phyloP scores from a whole-genome alignment of 2,329 filamentous ascomycete genomes.

The Pyrenophora seminiperda region DNA sequence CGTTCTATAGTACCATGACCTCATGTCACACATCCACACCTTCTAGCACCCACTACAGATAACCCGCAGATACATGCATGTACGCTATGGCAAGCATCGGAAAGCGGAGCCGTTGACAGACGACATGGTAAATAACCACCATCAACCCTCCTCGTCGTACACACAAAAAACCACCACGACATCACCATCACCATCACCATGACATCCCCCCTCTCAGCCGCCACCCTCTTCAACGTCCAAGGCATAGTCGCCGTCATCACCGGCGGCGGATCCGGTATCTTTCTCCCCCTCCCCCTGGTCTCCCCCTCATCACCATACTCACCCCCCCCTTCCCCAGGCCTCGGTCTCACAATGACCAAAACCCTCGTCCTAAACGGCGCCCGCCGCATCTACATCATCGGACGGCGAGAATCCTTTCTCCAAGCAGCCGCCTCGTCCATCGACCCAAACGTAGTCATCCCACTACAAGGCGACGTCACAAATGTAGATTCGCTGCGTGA shows the following conservation, averaged over 20 bases:
- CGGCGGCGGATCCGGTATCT: slow-evolving; percentile 27
- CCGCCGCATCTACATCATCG: slow-evolving; percentile 26
- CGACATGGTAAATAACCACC: background rate
- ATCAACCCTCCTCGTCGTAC: background rate
- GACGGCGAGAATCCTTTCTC: slow-evolving; percentile 21
- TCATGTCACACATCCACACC: too few relatives aligned
- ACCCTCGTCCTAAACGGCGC: slow-evolving; percentile 29
- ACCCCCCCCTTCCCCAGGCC: slow-evolving; percentile 12
- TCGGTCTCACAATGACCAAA: slow-evolving; percentile 26
- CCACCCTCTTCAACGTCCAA: slow-evolving; percentile 25
- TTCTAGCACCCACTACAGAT: too few relatives aligned
- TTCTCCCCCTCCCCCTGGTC: too few relatives aligned
- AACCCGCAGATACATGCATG: too few relatives aligned
- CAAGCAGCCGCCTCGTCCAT: slow-evolving; percentile 17
- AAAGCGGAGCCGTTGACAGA: slow-evolving; percentile 10
- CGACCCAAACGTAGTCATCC: slow-evolving; percentile 21
- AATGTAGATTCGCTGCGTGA: slow-evolving; percentile 17
- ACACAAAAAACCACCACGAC: too few relatives aligned
- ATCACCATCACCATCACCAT: background rate
- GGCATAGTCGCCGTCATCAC: slow-evolving; percentile 30
- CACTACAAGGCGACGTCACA: slow-evolving; percentile 29
- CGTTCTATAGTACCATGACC: too few relatives aligned
- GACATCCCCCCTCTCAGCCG: slow-evolving; percentile 14
- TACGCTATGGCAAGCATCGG: background rate
- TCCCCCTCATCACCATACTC: background rate